phyloP scores from a whole-genome alignment of 1,284 basidiomycete genomes.

The Heterobasidion parviporum region DNA sequence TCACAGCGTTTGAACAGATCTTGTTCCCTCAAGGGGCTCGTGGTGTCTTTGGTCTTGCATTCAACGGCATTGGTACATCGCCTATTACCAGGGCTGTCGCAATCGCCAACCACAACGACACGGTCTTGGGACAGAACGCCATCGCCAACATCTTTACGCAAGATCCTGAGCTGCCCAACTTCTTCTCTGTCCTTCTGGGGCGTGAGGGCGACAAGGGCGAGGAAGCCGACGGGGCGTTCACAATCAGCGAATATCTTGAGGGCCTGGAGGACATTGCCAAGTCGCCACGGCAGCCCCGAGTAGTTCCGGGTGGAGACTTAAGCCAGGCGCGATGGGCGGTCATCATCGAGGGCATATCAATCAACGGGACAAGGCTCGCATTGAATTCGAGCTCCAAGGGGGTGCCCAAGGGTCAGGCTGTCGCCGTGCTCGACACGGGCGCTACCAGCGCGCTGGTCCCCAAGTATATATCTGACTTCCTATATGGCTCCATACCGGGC shows the following conservation, averaged over 20 bases:
- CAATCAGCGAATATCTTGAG: constrained; percentile 20
- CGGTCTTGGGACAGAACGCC: constrained; percentile 14
- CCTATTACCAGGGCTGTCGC: constrained; percentile 4
- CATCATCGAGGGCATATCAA: constrained; percentile 19
- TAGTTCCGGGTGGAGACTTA: neutral
- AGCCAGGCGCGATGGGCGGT: constrained; percentile 18
- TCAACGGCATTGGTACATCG: constrained; percentile 14
- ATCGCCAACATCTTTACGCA: constrained; percentile 19
- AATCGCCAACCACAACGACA: constrained; percentile 2
- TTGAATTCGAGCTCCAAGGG: constrained; percentile 20
- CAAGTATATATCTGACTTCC: constrained; percentile 17
- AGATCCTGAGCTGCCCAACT: constrained; percentile 16
- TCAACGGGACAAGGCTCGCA: constrained; percentile 19
- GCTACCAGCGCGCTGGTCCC: constrained; percentile 22
- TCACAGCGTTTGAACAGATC: constrained; percentile 13
- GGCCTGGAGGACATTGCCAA: constrained; percentile 15
- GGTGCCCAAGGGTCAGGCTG: constrained; percentile 18
- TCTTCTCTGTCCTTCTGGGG: constrained; percentile 21
- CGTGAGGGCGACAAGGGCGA: constrained; percentile 17
- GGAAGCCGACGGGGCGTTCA: constrained; percentile 19
- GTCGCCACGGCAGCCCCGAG: constrained; percentile 10
- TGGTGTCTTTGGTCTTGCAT: constrained; percentile 20
- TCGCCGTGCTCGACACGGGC: constrained; percentile 23
- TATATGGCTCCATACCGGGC: constrained; percentile 21
- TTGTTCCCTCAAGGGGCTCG: constrained; percentile 15